phyloP scores from a whole-genome alignment of 257 asterid species.

The Gentiana straminea region DNA sequence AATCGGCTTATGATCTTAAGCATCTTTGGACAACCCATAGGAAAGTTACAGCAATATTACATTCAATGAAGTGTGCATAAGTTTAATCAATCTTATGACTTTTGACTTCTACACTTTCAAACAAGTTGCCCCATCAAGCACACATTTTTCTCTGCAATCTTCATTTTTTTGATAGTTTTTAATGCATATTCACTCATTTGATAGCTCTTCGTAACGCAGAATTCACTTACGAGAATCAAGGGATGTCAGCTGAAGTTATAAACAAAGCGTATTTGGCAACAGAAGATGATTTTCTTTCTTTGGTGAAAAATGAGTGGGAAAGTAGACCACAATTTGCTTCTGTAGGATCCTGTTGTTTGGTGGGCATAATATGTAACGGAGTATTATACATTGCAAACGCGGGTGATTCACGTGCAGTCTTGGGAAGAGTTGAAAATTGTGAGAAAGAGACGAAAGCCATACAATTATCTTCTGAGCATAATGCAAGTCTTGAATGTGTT shows the following conservation, averaged over 20 bases:
- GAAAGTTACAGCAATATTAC: too few species aligned
- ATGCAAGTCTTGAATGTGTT: constrained; percentile 54
- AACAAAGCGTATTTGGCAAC: constrained; percentile 61
- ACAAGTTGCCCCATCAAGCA: too few species aligned
- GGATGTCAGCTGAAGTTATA: constrained; percentile 65
- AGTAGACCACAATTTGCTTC: constrained; percentile 60
- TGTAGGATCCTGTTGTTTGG: constrained; percentile 83
- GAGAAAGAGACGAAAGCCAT: constrained; percentile 50
- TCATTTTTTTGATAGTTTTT: constrained; percentile 8
- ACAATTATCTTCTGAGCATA: constrained; percentile 70
- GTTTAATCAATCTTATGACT: too few species aligned
- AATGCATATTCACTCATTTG: constrained; percentile 8
- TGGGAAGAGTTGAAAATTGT: constrained; percentile 39
- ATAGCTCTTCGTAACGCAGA: constrained; percentile 49
- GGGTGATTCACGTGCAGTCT: constrained; percentile 76
- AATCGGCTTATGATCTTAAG: too few species aligned
- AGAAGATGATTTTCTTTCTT: constrained; percentile 62
- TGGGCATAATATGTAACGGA: constrained; percentile 58
- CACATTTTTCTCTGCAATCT: neutral
- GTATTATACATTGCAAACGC: constrained; percentile 60
- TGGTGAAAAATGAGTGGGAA: constrained; percentile 62
- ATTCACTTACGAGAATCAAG: constrained; percentile 44
- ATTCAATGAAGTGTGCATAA: neutral
- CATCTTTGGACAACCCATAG: too few species aligned
- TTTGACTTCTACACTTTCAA: neutral